Evolutionary conservation across 495 filamentous ascomycete species (phyloP), one percentile per base, ranked within the genome.

Genomic region (Lophiotrema nucula): DNA sequence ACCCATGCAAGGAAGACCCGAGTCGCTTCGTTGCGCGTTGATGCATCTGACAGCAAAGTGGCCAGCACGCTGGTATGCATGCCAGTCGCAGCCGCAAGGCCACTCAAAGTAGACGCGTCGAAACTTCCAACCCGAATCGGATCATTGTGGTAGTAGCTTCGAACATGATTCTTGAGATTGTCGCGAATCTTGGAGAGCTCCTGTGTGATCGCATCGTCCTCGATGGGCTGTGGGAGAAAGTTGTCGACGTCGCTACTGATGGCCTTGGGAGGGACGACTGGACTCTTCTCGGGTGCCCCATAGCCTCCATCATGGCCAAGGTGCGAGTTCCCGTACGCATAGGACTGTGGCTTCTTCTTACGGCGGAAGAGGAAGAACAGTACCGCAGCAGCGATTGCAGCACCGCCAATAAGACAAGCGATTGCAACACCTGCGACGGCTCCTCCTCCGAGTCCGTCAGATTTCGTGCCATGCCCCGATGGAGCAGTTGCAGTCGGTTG

Each of bases 151-250:
- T 70, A 72, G 51, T 68, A 72, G 31, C 52, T 70, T 58, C 66
- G 67, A 16, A 60, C 69, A 42, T 72, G 70, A 54, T 72, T 70
- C 56, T 72, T 72, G 49, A 72, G 65, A 12, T 38, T 47, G 42
- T 63, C 63, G 4, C 69, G 60, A 24, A 72, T 50, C 43, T 47
- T 68, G 44, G 69, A 71, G 10, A 71, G 22, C 18, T 55, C 69
- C 28, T 63, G 52, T 4, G 28, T 51, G 18, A 71, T 67, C 1
- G 62, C 65, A 47, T 66, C 57, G 35, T 70, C 69, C 23, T 69
- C 67, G 6, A 55, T 38, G 27, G 62, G 69, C 26, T 53, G 64
- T 5, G 53, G 56, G 18, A 53, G 55, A 13, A 44, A 39, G 37
- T 47, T 59, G 33, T 60, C 62, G 24, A 47, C 11, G 12, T 4